Percentiles rank a stretch among this genome's conserved stretches.
These are phyloP conservation scores for Myriosclerotinia curreyana DNA, from an alignment of 2,329 filamentous ascomycete species.

Conservation along the genomic window DNA sequence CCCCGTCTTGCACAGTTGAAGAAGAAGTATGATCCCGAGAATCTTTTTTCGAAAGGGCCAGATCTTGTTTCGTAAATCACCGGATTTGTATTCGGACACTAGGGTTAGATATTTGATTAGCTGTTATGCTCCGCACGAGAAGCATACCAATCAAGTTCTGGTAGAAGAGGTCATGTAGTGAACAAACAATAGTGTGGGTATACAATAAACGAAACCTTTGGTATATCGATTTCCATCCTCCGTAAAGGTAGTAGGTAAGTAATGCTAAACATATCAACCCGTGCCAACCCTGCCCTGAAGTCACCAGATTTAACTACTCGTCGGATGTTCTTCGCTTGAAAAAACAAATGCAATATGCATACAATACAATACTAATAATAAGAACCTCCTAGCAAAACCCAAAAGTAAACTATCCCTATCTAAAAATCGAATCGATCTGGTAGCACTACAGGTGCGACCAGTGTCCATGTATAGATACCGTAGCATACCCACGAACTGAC, in stretches of 20 bases:
- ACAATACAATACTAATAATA: conserved; percentile 15
- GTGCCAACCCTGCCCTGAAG: conserved; percentile 1
- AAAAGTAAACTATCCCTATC: not conserved
- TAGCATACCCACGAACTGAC: conserved; percentile 97
- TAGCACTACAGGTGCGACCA: conserved; percentile 80
- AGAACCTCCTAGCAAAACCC: not conserved
- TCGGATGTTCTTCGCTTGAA: not conserved
- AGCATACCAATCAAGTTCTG: not conserved
- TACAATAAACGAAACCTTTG: not conserved
- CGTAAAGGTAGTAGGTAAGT: not conserved
- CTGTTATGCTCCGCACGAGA: not conserved
- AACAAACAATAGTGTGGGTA: not conserved
- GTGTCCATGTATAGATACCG: conserved; percentile 86
- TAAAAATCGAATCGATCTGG: conserved; percentile 71
- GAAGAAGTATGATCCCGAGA: conserved; percentile 30
- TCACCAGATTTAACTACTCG: not conserved
- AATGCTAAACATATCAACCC: not conserved
- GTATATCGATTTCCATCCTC: not conserved
- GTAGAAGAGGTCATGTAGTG: not conserved
- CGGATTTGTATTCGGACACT: not conserved
- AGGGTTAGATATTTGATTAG: not conserved
- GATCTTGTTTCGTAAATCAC: conserved; percentile 11
- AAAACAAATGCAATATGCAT: conserved; percentile 20
- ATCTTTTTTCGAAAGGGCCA: conserved; percentile 20
- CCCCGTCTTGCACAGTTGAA: conserved; percentile 29